Percentiles rank a stretch among this genome's conserved stretches.
Conservation (phyloP, 2,329 filamentous ascomycete genomes). For the Alternaria arbusti region DNA sequence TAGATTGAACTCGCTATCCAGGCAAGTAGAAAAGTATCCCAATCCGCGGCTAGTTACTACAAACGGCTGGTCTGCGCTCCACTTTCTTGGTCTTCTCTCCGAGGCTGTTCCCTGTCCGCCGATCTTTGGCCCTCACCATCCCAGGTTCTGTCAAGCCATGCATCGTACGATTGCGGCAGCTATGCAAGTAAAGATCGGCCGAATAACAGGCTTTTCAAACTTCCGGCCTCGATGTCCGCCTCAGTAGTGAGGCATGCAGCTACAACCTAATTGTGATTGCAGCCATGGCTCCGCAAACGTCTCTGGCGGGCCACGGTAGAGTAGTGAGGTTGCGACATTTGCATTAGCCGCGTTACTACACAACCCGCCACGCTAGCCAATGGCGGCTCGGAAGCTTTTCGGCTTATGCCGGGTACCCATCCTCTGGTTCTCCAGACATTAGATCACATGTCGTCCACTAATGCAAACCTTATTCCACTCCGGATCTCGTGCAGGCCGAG, state of each 20-base stretch:
- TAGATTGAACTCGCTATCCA: background rate
- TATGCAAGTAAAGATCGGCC: constrained; percentile 8
- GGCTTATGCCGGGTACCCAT: constrained; percentile 1
- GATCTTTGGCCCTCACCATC: constrained; percentile 14
- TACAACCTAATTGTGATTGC: constrained; percentile 8
- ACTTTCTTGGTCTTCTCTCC: constrained; percentile 6
- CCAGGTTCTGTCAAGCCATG: constrained; percentile 15
- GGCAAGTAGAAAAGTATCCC: background rate
- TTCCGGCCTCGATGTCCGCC: background rate
- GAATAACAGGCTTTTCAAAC: constrained; percentile 1
- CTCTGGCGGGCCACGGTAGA: background rate
- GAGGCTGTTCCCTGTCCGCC: constrained; percentile 7
- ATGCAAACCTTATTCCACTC: constrained; percentile 6
- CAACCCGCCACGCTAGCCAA: background rate
- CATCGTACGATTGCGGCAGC: constrained; percentile 12
- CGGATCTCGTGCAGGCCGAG: background rate
- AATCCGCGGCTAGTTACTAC: constrained; percentile 1
- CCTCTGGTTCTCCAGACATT: background rate
- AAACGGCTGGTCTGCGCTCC: constrained; percentile 2
- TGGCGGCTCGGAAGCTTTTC: constrained; percentile 5
- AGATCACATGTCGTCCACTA: constrained; percentile 1
- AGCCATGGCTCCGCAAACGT: background rate
- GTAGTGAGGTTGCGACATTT: background rate
- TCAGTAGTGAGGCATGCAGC: background rate
- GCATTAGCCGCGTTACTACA: constrained; percentile 9